Percentiles rank a stretch among this genome's conserved stretches.
Conservation (phyloP, 1,284 basidiomycete species). For the Abortiporus biennis region DNA sequence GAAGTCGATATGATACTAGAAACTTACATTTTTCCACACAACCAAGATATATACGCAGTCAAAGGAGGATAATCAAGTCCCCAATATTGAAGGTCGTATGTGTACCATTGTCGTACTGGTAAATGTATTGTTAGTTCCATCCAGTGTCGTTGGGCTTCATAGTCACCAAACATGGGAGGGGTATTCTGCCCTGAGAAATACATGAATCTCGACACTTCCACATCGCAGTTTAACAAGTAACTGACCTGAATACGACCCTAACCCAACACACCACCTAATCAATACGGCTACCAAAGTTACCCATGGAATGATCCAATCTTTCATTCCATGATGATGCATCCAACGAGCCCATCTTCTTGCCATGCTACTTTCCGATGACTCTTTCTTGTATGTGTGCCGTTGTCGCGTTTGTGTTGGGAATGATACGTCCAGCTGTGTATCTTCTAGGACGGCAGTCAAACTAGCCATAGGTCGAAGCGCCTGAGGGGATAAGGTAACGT, state of each 20-base stretch:
- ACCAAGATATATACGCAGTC: slow-evolving; percentile 83
- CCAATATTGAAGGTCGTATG: slow-evolving; percentile 85
- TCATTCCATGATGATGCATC: slow-evolving; percentile 69
- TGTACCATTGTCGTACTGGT: slow-evolving; percentile 77
- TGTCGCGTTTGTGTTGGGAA: no score
- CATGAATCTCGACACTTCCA: slow-evolving; percentile 3
- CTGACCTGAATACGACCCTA: slow-evolving; percentile 82
- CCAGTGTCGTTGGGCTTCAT: slow-evolving; percentile 94
- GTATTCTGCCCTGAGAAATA: slow-evolving; percentile 49
- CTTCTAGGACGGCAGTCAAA: slow-evolving; percentile 13
- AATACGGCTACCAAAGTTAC: slow-evolving; percentile 46
- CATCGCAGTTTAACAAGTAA: no score
- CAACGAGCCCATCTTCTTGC: slow-evolving; percentile 63
- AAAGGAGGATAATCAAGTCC: slow-evolving; percentile 90
- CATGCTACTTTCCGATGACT: slow-evolving; percentile 39
- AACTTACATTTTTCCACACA: slow-evolving; percentile 57
- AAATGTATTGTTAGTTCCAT: slow-evolving; percentile 83
- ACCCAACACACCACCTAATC: slow-evolving; percentile 63
- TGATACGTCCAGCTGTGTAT: no score
- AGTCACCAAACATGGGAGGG: slow-evolving; percentile 87
- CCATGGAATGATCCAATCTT: slow-evolving; percentile 48
- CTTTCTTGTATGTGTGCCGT: no score
- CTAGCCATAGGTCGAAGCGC: slow-evolving; percentile 19
- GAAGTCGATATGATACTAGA: slow-evolving; percentile 5
- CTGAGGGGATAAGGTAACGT: slow-evolving; percentile 11